Evolutionary conservation across 345 rosid genomes (phyloP), one percentile per base, ranked within the genome.

Genomic region (Rhodamnia argentea): DNA sequence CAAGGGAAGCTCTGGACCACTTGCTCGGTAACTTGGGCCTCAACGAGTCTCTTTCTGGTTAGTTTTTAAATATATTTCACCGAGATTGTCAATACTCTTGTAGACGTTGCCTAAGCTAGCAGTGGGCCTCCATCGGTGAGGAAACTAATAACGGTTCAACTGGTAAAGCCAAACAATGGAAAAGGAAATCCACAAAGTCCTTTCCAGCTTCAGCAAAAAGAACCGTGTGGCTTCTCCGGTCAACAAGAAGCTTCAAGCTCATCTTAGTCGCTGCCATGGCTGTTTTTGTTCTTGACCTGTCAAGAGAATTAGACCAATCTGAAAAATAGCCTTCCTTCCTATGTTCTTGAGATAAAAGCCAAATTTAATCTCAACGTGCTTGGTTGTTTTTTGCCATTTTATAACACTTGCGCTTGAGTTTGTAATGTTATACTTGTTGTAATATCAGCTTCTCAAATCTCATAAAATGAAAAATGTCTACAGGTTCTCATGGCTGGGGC

Each of bases 171-270:
- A 83, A 70, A 5, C 87, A 10, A 83, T 83, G 56, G 83, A 86
- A 83, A 42, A 86, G 55, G 83, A 86, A 83, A 52, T 83, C 86
- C 14, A 86, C 64, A 42, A 86, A 86, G 74, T 86, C 86, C 86
- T 86, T 83, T 7, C 85, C 85, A 54, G 76, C 88, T 52, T 83
- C 88, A 1, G 88, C 86, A 32, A 83, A 86, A 24, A 83, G 75
- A 44, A 86, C 85, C 24, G 11, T 84, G 20, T 83, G 24, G 26
- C 64, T 54, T 24, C 55, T 83, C 27, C 3, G 42, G 70, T 86
- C 85, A 47, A 86, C 29, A 24, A 83, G 70, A 26, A 86, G 83
- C 83, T 83, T 86, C 74, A 83, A 40, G 83, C 50, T 54, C 57
- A 44, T 29, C 37, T 64, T 85, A 27, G 40, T n/a, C 16, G 27